Evolutionary conservation across 2,329 filamentous ascomycete species (phyloP).

Genomic region (Fusarium austroafricanum): DNA sequence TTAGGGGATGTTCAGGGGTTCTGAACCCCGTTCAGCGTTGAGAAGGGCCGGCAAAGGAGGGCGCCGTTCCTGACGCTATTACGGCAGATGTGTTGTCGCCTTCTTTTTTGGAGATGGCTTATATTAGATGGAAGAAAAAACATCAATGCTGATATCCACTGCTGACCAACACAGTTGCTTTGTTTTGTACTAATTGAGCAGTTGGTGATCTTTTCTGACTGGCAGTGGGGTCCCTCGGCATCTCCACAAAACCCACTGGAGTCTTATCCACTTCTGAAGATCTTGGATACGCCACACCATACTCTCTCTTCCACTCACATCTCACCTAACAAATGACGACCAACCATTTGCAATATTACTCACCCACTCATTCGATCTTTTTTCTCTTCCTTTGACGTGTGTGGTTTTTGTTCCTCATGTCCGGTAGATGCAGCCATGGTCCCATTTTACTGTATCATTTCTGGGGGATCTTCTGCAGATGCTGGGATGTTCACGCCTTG

Average conservation of each 20-base stretch:
- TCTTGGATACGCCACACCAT: neutral
- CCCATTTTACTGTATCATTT: neutral
- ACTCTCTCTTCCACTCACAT: neutral
- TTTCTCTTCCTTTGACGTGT: neutral
- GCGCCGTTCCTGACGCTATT: constrained; percentile 28
- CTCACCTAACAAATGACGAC: neutral
- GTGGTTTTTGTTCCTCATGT: constrained; percentile 1
- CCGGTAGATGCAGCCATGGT: neutral
- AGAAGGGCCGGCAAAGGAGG: constrained; percentile 15
- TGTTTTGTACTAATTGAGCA: constrained; percentile 1
- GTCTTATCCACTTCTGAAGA: constrained; percentile 1
- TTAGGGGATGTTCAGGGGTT: constrained; percentile 13
- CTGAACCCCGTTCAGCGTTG: neutral
- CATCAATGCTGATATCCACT: neutral
- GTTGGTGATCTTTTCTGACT: neutral
- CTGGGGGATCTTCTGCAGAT: neutral
- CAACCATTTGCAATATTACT: neutral
- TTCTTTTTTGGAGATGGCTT: constrained; percentile 13
- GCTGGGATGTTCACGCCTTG: neutral
- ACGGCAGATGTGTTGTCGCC: constrained; percentile 3
- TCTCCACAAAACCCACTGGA: constrained; percentile 16
- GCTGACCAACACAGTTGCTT: constrained; percentile 5
- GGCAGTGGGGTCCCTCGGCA: constrained; percentile 2
- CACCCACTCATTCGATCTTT: neutral
- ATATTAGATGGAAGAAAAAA: neutral